Evolutionary conservation across 1,284 basidiomycete species (phyloP).

Genomic region (Microbotryomycetes sp.): DNA sequence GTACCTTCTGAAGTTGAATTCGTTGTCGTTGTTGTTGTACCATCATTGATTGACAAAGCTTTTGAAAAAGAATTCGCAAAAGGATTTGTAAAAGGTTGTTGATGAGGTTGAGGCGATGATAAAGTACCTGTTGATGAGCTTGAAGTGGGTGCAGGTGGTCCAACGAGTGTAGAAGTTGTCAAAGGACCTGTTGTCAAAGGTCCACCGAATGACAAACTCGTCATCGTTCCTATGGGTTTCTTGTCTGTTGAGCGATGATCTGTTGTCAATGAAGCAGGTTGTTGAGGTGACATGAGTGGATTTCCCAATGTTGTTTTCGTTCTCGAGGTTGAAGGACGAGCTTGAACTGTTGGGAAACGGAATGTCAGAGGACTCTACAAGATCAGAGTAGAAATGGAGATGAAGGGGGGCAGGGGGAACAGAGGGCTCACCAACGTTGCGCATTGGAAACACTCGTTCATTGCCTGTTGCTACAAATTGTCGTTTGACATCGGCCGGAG

Average conservation of each 20-base stretch:
- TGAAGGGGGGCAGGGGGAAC: background rate
- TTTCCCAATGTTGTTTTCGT: background rate
- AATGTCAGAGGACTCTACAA: background rate
- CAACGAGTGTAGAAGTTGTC: background rate
- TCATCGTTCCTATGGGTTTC: too few relatives aligned
- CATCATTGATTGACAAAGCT: background rate
- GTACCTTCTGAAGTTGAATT: background rate
- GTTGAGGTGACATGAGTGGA: background rate
- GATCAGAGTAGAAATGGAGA: too few relatives aligned
- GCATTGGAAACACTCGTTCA: slow-evolving; percentile 4
- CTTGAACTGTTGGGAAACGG: background rate
- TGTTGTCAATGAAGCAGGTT: background rate
- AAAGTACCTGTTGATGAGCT: background rate
- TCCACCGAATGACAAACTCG: background rate
- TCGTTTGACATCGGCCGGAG: background rate
- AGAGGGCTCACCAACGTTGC: slow-evolving; percentile 1
- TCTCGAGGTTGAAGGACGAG: background rate
- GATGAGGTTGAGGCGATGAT: too few relatives aligned
- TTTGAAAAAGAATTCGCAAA: background rate
- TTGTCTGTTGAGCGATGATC: background rate
- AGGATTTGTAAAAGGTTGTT: background rate
- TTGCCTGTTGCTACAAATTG: background rate
- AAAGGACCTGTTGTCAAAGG: background rate
- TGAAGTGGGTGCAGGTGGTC: too few relatives aligned
- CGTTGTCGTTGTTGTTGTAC: too few relatives aligned